Percentiles rank a stretch among this genome's conserved stretches.
Conservation (phyloP, 2,329 filamentous ascomycete genomes). For the Trichophyton equinum region DNA sequence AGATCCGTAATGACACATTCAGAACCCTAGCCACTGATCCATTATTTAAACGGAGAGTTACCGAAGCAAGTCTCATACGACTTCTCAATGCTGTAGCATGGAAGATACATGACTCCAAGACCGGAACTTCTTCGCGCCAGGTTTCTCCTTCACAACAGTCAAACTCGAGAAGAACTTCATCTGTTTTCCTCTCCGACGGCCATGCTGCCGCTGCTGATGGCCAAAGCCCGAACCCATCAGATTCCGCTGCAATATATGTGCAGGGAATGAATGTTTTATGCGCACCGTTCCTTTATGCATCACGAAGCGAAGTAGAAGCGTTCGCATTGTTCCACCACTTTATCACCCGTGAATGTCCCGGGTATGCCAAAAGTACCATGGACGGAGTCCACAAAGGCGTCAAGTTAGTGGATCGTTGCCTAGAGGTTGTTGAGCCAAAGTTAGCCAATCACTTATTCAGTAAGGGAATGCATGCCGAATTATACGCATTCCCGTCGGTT, state of each 20-base stretch:
- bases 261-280: constrained; percentile 98
- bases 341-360: constrained; percentile 76
- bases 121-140: constrained; percentile 29
- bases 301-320: constrained; percentile 85
- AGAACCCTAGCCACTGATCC: constrained; percentile 92
- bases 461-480: constrained; percentile 80
- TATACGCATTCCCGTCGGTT: constrained; percentile 93
- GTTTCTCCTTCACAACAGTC: constrained; percentile 30
- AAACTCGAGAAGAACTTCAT: not conserved
- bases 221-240: constrained; percentile 34
- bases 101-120: constrained; percentile 69
- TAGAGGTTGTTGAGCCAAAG: constrained; percentile 83
- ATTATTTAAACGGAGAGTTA: constrained; percentile 89
- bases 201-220: constrained; percentile 47
- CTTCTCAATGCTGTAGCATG: constrained; percentile 91
- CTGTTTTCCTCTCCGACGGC: constrained; percentile 28
- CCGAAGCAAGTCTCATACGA: constrained; percentile 86
- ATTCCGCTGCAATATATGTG: constrained; percentile 66
- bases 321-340: constrained; percentile 83
- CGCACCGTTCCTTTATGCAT: constrained; percentile 88
- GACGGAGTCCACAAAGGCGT: constrained; percentile 91
- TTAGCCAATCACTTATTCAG: constrained; percentile 70
- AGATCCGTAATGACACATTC: constrained; percentile 97
- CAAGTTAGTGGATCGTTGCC: constrained; percentile 77
- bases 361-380: constrained; percentile 92